Percentiles rank a stretch among this genome's conserved stretches.
Evolutionary conservation across 345 rosid species (phyloP).

Genomic region (Luvunga scandens): DNA sequence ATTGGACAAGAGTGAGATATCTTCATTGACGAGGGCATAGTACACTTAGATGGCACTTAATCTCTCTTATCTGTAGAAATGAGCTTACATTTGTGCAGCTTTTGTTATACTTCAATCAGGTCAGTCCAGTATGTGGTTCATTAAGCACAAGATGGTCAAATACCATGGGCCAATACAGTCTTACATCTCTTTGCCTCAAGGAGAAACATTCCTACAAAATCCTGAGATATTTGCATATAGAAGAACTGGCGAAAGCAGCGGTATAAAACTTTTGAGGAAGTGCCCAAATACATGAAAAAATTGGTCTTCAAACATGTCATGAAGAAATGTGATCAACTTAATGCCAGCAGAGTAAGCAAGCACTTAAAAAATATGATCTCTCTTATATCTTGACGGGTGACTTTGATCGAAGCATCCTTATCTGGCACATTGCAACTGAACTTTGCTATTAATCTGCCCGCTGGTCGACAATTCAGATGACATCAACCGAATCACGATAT

Average conservation of each 20-base stretch:
- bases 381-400: neutral
- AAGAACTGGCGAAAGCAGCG: neutral
- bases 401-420: slow-evolving; percentile 13
- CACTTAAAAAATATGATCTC: neutral
- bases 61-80: too few species aligned
- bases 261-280: neutral
- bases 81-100: neutral
- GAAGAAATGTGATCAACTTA: neutral
- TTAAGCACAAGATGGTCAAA: slow-evolving; percentile 10
- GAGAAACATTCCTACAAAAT: neutral
- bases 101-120: neutral
- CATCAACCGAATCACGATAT: neutral
- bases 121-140: neutral
- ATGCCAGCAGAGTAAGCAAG: neutral
- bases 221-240: too few species aligned
- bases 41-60: too few species aligned
- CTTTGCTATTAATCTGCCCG: neutral
- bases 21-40: too few species aligned
- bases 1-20: too few species aligned
- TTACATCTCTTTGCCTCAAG: neutral
- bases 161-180: neutral
- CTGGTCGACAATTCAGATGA: neutral
- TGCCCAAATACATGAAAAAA: neutral
- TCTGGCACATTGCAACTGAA: slow-evolving; percentile 10
- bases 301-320: neutral